A percentile compares a stretch with the other conserved stretches of the same genome.
Evolutionary conservation across 2,329 filamentous ascomycete species (phyloP).

Genomic region (Botrytis byssoidea): DNA sequence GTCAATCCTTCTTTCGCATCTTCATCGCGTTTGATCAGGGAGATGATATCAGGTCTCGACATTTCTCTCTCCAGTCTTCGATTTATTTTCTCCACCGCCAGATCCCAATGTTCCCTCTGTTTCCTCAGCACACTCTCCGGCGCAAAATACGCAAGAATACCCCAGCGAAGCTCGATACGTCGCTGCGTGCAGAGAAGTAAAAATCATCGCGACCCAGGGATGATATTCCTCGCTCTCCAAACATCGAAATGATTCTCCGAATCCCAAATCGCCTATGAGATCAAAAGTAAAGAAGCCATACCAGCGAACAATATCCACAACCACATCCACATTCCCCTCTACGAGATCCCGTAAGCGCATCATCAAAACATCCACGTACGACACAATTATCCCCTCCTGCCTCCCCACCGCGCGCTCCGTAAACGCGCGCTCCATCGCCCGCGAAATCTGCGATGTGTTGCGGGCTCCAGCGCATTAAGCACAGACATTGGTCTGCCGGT

Average conservation of each 20-base stretch:
- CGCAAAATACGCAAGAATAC: background rate
- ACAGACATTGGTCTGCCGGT: background rate
- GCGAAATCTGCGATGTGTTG: too few relatives aligned
- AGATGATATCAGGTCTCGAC: background rate
- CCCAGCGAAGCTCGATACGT: background rate
- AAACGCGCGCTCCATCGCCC: too few relatives aligned
- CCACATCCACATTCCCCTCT: background rate
- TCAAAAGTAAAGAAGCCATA: background rate
- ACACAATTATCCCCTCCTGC: background rate
- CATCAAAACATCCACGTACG: background rate
- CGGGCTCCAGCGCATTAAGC: background rate
- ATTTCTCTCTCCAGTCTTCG: background rate
- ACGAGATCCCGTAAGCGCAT: background rate
- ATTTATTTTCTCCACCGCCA: background rate
- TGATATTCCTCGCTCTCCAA: background rate
- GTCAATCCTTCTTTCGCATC: background rate
- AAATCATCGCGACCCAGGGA: background rate
- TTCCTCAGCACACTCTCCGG: background rate
- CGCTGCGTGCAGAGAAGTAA: background rate
- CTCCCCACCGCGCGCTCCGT: too few relatives aligned
- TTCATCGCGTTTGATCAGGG: background rate
- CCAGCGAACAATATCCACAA: background rate
- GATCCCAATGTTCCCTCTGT: background rate
- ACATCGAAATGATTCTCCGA: background rate
- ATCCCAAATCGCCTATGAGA: background rate